Percentiles rank a stretch among this genome's conserved stretches.
Evolutionary conservation across 257 asterid genomes (phyloP).

Genomic region (Penstemon newberryi): DNA sequence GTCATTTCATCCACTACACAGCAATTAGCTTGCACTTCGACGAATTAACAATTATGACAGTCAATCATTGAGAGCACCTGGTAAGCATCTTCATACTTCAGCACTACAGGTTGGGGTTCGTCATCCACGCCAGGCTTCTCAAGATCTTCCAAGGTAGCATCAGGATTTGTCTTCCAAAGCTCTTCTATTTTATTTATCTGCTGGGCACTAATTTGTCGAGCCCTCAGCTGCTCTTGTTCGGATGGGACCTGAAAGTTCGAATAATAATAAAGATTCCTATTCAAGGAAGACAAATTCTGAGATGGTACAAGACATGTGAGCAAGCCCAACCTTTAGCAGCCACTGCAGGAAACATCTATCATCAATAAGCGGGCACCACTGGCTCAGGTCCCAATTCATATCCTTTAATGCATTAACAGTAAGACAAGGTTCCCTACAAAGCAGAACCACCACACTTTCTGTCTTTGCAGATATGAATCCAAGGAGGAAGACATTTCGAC

Average conservation of each 20-base stretch:
- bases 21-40: conserved; percentile 20
- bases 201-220: conserved; percentile 97
- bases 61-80: conserved; percentile 55
- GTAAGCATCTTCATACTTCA: conserved; percentile 98
- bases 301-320: conserved; percentile 12
- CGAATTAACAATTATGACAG: conserved; percentile 17
- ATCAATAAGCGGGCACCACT: conserved; percentile 99
- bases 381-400: conserved; percentile 99
- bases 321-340: conserved; percentile 77
- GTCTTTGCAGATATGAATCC: conserved; percentile 98
- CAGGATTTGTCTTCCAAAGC: conserved; percentile 98
- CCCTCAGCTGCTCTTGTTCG: conserved; percentile 97
- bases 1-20: conserved; percentile 1
- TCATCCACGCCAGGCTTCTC: conserved; percentile 99
- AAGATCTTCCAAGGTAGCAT: conserved; percentile 95
- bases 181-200: conserved; percentile 98
- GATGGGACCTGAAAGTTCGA: conserved; percentile 72
- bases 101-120: conserved; percentile 90
- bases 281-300: conserved; percentile 8
- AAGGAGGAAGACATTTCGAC: conserved; percentile 93
- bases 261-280: conserved; percentile 28
- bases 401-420: conserved; percentile 89
- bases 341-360: conserved; percentile 98
- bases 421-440: conserved; percentile 97
- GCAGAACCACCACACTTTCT: conserved; percentile 96